These are phyloP conservation scores for Globisporangium viniferum DNA, from an alignment of 352 stramenopile genomes.

Conservation along the genomic window DNA sequence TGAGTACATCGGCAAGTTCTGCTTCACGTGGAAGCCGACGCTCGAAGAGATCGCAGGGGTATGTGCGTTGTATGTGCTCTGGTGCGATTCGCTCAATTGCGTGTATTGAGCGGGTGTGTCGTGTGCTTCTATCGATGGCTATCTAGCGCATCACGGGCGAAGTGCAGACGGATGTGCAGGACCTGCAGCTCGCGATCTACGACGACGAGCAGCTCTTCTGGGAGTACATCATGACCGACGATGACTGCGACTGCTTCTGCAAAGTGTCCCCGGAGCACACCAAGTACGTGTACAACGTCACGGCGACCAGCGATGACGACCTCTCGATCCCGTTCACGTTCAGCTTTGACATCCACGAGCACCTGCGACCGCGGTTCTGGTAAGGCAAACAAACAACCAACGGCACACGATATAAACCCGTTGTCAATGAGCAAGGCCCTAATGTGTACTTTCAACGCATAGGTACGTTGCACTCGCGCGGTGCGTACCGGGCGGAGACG, in stretches of 20 bases:
- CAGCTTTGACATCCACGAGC: constrained; percentile 58
- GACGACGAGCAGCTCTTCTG: constrained; percentile 79
- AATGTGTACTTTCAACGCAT: background rate
- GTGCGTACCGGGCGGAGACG: constrained; percentile 62
- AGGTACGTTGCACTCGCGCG: constrained; percentile 66
- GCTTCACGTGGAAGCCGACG: constrained; percentile 62
- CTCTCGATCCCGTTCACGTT: constrained; percentile 55
- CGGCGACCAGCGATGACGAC: constrained; percentile 27
- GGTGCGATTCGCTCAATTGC: background rate
- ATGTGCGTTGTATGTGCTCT: constrained; percentile 6
- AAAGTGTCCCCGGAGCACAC: constrained; percentile 67
- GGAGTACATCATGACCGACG: constrained; percentile 69
- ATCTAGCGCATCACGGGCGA: constrained; percentile 49
- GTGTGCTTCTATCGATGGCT: background rate
- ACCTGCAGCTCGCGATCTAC: constrained; percentile 73
- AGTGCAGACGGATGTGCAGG: constrained; percentile 58
- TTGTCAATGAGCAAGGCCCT: background rate
- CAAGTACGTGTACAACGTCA: constrained; percentile 71
- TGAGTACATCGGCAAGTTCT: constrained; percentile 82
- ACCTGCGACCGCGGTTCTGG: constrained; percentile 68
- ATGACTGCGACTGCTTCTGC: constrained; percentile 61
- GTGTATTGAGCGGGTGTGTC: background rate
- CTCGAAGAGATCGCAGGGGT: constrained; percentile 60
- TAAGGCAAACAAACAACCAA: constrained; percentile 7
- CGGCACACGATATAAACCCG: too few species aligned